These are phyloP conservation scores for Cladorrhinum sp. DNA, from an alignment of 2,329 filamentous ascomycete species.

Conservation along the genomic window DNA sequence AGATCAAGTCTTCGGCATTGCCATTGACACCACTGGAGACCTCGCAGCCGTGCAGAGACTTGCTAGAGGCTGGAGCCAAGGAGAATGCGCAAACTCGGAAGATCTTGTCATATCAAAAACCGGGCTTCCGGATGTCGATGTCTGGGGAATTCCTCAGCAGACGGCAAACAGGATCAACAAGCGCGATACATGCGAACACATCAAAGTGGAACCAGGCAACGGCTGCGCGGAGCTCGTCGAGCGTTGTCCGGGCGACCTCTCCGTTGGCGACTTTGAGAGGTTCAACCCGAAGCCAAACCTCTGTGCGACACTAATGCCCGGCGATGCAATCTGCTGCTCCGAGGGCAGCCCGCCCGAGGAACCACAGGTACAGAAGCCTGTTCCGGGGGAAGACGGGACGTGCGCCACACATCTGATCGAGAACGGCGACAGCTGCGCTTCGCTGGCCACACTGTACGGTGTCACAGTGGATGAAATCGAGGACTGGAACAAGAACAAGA, in stretches of 20 bases:
- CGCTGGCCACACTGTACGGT: not conserved
- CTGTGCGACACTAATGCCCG: not conserved
- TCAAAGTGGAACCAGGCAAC: no score
- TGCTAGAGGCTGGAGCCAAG: no score
- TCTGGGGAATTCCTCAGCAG: no score
- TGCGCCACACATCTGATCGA: not conserved
- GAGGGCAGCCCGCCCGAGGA: not conserved
- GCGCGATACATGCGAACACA: no score
- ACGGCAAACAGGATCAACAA: no score
- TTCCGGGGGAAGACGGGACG: not conserved
- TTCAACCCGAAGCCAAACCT: not conserved
- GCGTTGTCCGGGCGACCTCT: not conserved
- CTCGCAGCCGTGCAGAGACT: not conserved
- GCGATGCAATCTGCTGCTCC: not conserved
- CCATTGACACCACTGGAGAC: not conserved
- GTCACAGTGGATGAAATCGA: slow-evolving; percentile 33
- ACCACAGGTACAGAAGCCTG: not conserved
- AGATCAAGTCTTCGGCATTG: not conserved
- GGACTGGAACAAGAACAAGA: slow-evolving; percentile 35
- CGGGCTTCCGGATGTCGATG: no score
- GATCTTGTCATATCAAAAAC: no score
- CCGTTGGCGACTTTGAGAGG: not conserved
- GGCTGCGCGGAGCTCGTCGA: no score
- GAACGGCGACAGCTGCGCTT: not conserved
- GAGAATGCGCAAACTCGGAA: no score